Base-by-base conservation (phyloP, 23 red algal species). In the Gracilaria domingensis region DNA sequence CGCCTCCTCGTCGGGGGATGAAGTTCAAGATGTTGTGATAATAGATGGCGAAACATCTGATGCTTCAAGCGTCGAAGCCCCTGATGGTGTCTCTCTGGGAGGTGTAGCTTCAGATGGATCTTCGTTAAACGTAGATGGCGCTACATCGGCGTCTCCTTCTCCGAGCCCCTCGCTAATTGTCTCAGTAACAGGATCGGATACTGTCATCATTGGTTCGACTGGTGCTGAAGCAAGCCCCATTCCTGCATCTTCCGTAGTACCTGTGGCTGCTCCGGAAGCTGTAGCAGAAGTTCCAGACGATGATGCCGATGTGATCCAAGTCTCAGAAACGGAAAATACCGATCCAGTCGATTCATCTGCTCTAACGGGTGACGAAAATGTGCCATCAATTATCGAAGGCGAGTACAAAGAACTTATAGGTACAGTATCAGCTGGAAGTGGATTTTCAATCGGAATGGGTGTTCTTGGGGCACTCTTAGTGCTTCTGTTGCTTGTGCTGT, bases 361-460 rank as follows among this genome's bases (percentile, higher is more conserved):
- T 66, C 38, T 69, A 18, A 69, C 37, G 8, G 81, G 65, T 29
- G 60, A 85, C 20, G 81, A 85, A 40, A 55, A 73, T 17, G 67
- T 57, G 21, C 66, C 64, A 14, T 44, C 67, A 37, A 87, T 87
- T 57, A 54, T 87, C 36, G 84, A 66, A 23, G 87, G 87, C 17
- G 45, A 77, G 29, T 90, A 66, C 74, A 90, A 80, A n/a, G 87
- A 90, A 26, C 76, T 90, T 16, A 81, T 90, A 57, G 54, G 57
- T 35, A 80, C 87, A 26, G 32, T 66, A 61, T 75, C 87, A 12
- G 87, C 45, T 66, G 87, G 87, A 81, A 81, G 64, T 12, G 87
- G 74, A 55, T 90, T 90, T 58, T 47, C 87, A 21, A 90, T 90
- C 30, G 76, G 73, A 32, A 90, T 90, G 87, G 87, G 87, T 80